These are phyloP conservation scores for Myriosclerotinia scirpicola DNA, from an alignment of 2,329 filamentous ascomycete genomes.

Conservation along the genomic window DNA sequence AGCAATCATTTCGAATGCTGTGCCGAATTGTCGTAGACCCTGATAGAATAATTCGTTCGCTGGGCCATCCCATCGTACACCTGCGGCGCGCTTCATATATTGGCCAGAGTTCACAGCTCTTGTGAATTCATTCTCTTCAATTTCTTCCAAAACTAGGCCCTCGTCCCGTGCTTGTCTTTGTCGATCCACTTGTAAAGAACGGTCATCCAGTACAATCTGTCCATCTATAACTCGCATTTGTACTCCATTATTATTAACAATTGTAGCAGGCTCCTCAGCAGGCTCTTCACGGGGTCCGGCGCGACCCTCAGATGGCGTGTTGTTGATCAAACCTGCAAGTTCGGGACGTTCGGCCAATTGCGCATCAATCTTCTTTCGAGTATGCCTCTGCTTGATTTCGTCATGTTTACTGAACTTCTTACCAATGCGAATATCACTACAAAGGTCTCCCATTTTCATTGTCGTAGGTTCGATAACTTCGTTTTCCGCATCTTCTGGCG, in stretches of 20 bases:
- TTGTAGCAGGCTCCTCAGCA: constrained; percentile 20
- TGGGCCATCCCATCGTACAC: constrained; percentile 68
- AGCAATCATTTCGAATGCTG: constrained; percentile 78
- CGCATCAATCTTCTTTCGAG: constrained; percentile 44
- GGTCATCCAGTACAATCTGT: constrained; percentile 69
- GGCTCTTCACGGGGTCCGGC: constrained; percentile 20
- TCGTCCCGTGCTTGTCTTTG: constrained; percentile 61
- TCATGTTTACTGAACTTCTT: constrained; percentile 74
- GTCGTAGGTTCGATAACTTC: constrained; percentile 63
- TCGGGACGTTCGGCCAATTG: constrained; percentile 36
- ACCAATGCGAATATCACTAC: constrained; percentile 67
- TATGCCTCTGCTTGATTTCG: constrained; percentile 68
- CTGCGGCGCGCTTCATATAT: constrained; percentile 63
- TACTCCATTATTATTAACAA: constrained; percentile 23
- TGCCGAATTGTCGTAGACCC: constrained; percentile 73
- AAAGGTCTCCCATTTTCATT: constrained; percentile 72
- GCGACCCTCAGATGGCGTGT: constrained; percentile 10
- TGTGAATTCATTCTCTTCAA: constrained; percentile 78
- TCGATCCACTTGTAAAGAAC: constrained; percentile 65
- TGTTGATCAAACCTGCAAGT: constrained; percentile 26
- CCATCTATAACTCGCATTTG: constrained; percentile 47
- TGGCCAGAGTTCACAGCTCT: constrained; percentile 67
- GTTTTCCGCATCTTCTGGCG: constrained; percentile 63
- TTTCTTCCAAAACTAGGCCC: constrained; percentile 54
- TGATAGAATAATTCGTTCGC: constrained; percentile 76